A percentile compares a stretch with the other conserved stretches of the same genome.
Evolutionary conservation across 1,284 basidiomycete species (phyloP).

Genomic region (Phlebopus sp.): DNA sequence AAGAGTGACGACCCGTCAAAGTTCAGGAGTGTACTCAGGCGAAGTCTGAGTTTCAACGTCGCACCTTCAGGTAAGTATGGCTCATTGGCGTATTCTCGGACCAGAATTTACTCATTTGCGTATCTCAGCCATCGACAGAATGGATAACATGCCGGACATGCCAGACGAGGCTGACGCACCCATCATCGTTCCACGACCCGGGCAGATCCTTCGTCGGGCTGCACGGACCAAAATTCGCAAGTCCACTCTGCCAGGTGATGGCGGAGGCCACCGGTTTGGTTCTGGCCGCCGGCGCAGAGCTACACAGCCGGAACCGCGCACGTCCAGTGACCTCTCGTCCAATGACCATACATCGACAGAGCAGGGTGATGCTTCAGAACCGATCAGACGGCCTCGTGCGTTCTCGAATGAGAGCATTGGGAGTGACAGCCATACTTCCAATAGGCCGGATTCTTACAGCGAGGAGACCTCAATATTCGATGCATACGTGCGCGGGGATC

Average conservation of each 20-base stretch:
- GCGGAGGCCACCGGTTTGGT: conserved; percentile 78
- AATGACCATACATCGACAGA: conserved; percentile 54
- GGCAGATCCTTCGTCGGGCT: conserved; percentile 86
- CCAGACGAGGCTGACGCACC: conserved; percentile 83
- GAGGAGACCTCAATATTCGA: conserved; percentile 83
- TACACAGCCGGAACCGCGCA: conserved; percentile 40
- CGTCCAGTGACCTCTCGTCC: conserved; percentile 63
- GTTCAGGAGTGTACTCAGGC: conserved; percentile 78
- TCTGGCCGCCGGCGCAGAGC: conserved; percentile 36
- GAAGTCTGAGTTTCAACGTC: conserved; percentile 86
- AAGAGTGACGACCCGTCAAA: conserved; percentile 81
- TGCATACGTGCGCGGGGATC: conserved; percentile 63
- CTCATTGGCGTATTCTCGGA: conserved; percentile 9
- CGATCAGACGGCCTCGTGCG: conserved; percentile 37
- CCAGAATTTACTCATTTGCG: conserved; percentile 18
- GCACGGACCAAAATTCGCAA: conserved; percentile 96
- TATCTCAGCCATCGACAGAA: conserved; percentile 56
- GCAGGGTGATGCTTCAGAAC: conserved; percentile 49
- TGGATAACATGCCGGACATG: conserved; percentile 64
- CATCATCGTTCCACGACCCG: conserved; percentile 85
- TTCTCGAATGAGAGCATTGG: conserved; percentile 46
- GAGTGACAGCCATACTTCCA: conserved; percentile 24
- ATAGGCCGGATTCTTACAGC: conserved; percentile 66
- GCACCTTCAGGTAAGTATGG: conserved; percentile 76
- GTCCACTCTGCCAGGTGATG: conserved; percentile 63